Percentiles rank a stretch among this genome's conserved stretches.
phyloP scores from a whole-genome alignment of 306 rosid genomes.

The Cucumis melo region DNA sequence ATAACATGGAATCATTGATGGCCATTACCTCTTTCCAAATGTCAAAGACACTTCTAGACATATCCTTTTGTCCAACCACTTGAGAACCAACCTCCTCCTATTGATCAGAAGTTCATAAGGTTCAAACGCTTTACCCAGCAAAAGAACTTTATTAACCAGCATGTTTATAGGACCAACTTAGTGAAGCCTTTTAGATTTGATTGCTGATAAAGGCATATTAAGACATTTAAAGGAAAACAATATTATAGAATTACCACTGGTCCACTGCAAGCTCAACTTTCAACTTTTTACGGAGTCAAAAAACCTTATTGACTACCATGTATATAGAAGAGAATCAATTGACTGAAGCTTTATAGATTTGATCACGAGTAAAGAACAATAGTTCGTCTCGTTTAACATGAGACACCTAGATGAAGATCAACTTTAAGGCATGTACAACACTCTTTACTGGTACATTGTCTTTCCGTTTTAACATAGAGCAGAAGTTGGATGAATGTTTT shows the following conservation, averaged over 20 bases:
- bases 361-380: background rate
- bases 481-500: background rate
- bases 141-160: background rate
- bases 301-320: background rate
- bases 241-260: background rate
- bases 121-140: background rate
- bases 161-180: background rate
- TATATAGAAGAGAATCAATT: background rate
- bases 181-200: background rate
- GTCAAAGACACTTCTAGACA: slow-evolving; percentile 53
- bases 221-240: background rate
- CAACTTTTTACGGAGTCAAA: background rate
- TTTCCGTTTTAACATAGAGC: background rate
- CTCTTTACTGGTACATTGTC: background rate
- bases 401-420: background rate
- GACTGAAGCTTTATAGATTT: background rate
- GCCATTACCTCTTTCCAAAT: slow-evolving; percentile 76
- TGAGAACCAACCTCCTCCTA: slow-evolving; percentile 77
- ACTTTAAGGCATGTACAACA: background rate
- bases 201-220: background rate
- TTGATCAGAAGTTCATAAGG: slow-evolving; percentile 10
- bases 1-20: slow-evolving; percentile 1
- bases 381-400: background rate
- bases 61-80: slow-evolving; percentile 86
- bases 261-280: background rate